phyloP scores from a whole-genome alignment of 2,329 filamentous ascomycete species.

The Pseudocercospora pini-densiflorae region DNA sequence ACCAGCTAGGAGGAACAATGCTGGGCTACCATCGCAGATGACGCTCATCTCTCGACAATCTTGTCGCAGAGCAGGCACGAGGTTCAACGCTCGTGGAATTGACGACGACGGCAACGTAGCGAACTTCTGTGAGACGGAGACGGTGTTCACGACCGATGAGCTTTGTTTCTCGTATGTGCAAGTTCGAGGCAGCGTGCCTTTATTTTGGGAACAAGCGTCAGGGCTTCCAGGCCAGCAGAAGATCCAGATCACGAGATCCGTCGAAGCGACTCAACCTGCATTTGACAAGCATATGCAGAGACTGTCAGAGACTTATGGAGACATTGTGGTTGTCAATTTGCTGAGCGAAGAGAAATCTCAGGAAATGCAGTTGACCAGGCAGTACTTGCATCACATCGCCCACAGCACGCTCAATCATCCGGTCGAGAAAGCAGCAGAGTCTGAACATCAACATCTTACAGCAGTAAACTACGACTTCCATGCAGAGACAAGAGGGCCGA shows the following conservation, averaged over 20 bases:
- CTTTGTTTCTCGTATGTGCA: constrained; percentile 93
- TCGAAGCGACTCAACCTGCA: constrained; percentile 88
- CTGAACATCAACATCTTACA: constrained; percentile 74
- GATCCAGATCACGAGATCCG: constrained; percentile 84
- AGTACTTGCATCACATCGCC: constrained; percentile 77
- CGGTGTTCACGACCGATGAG: constrained; percentile 79
- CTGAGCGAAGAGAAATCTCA: constrained; percentile 87
- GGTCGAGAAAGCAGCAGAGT: constrained; percentile 48
- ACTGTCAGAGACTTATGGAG: constrained; percentile 85
- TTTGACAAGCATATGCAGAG: constrained; percentile 94
- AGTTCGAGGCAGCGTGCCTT: constrained; percentile 86
- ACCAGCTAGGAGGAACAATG: constrained; percentile 67
- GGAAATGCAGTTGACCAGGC: constrained; percentile 79
- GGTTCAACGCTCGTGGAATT: constrained; percentile 96
- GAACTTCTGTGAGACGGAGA: constrained; percentile 99
- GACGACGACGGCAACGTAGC: constrained; percentile 97
- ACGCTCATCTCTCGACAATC: constrained; percentile 92
- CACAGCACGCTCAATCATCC: constrained; percentile 71
- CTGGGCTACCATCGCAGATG: constrained; percentile 79
- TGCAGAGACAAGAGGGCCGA: constrained; percentile 84
- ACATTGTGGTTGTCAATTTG: constrained; percentile 90
- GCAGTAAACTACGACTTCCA: constrained; percentile 96
- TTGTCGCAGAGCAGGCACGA: constrained; percentile 86
- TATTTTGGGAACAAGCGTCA: constrained; percentile 96
- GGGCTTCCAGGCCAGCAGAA: constrained; percentile 94